Evolutionary conservation across 169 alveolate genomes (phyloP), one percentile per base, ranked within the genome.

Genomic region (Eimeria necatrix): DNA sequence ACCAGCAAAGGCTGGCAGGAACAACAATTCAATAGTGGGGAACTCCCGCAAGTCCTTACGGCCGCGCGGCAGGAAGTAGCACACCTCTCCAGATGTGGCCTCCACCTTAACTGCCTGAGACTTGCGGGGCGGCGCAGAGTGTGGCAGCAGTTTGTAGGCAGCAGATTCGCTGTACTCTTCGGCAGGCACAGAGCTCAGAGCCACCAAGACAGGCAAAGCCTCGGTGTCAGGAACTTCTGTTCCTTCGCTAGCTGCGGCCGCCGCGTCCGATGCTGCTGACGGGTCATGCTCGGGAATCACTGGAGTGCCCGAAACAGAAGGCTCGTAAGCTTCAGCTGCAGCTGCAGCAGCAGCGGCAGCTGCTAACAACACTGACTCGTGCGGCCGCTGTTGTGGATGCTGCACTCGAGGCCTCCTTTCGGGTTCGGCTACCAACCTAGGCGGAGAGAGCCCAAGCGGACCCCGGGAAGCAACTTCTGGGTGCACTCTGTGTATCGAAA

Each of bases 21-120:
- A 93, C 51, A 78, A 53, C 10, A 93, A 59, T 74, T 74, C 68
- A 14, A 93, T 83, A 26, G 26, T 64, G n/a, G 95, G 95, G 51
- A 93, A 93, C 60, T 81, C 61, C 16, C n/a, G 14, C 41, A 93
- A 73, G 64, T 93, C 95, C 61, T 76, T 49, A 2, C 90, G 81
- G 6, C 95, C 95, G 51, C 71, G 49, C 10, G 95, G 95, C 76
- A 93, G 24, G 86, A 78, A 93, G 91, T 49, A 93, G 68, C 95
- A 93, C 26, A 76, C 16, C 26, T 73, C 87, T 20, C 89, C 93
- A 8, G 59, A 81, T 22, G 86, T 20, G 76, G 64, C 48, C 41
- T 80, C 76, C 61, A 93, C 93, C 68, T 76, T 76, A 16, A 91
- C 91, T 53, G 87, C 93, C 53, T 93, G 93, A 48, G 86, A 51